Base-by-base conservation (phyloP, 495 filamentous ascomycete species). In the Annulohypoxylon nitens region DNA sequence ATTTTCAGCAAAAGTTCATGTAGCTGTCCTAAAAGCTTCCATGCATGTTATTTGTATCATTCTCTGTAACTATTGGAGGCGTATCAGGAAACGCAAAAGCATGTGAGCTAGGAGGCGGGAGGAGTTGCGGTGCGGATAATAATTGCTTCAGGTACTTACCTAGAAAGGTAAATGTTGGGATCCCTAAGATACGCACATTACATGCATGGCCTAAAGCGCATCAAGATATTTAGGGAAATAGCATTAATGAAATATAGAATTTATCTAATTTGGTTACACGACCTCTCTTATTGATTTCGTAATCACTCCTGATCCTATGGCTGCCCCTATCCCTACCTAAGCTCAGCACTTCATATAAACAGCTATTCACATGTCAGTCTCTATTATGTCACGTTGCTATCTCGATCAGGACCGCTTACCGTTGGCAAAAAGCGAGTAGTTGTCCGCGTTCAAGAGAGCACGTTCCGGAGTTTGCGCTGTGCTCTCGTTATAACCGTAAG, bases 351-450 rank as follows among this genome's bases (percentile, higher is more conserved):
- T 69, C 71, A 73, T 20, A 61, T 69, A 69, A 34, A 73, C 61
- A 51, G 65, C 71, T 73, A 39, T 6, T 25, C 18, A 33, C 4
- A 26, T 23, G 47, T 73, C 14, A 73, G 65, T 20, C 30, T 6
- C 30, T 30, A 23, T 37, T 20, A 12, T 25, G n/a, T 41, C 9
- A 10, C 43, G 43, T 9, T 20, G 18, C 14, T 16, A 26, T 10
- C 11, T 36, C n/a, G 39, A n/a, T 33, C 2, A 26, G 14, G n/a
- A 20, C 3, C 16, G 7, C 76, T 76, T 65, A 78, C 76, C 86
- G 68, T 88, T 89, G 2, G 88, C 83, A 73, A 87, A 90, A 30
- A 90, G 76, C 3, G 89, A 88, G 71, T 88, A 90, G 0, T 83
- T 83, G 74, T 90, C 89, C 11, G 89, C 89, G 73, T 91, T 91